Conservation (phyloP, 177 flowering plant genomes). For the Vitis hybrid region DNA sequence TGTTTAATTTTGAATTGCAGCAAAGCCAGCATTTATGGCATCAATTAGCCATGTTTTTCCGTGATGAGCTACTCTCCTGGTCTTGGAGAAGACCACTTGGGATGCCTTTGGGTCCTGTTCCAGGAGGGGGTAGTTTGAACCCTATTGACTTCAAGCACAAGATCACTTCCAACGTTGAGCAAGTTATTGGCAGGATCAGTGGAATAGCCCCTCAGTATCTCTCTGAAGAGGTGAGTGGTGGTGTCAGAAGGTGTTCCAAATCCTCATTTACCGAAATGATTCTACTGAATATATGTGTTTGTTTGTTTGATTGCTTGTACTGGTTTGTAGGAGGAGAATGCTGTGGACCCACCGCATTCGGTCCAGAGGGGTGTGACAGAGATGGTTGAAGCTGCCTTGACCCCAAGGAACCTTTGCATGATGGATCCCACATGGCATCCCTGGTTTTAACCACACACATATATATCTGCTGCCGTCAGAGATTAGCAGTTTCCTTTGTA, state of each 20-base stretch:
- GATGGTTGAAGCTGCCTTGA: conserved; percentile 89
- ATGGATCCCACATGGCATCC: conserved; percentile 99
- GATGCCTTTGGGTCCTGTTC: conserved; percentile 60
- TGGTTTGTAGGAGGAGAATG: conserved; percentile 76
- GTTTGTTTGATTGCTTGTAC: not conserved
- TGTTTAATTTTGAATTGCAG: conserved; percentile 37
- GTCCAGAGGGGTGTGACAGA: conserved; percentile 90
- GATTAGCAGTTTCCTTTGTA: not conserved
- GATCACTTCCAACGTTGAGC: conserved; percentile 79
- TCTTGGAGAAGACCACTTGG: conserved; percentile 94
- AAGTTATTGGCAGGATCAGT: conserved; percentile 69
- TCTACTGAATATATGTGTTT: too few relatives aligned
- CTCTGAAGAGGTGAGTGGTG: conserved; percentile 71
- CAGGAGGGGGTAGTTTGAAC: conserved; percentile 63
- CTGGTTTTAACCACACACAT: conserved; percentile 59
- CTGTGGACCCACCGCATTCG: conserved; percentile 80
- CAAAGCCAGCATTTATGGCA: conserved; percentile 95
- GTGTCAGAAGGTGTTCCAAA: not conserved
- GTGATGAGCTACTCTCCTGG: conserved; percentile 98
- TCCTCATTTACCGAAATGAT: not conserved
- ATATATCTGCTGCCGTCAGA: too few relatives aligned
- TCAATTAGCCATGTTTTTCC: conserved; percentile 97
- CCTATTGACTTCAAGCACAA: conserved; percentile 80
- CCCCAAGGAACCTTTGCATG: conserved; percentile 90
- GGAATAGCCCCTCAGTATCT: conserved; percentile 76